These are phyloP conservation scores for Limnanthes douglasii DNA, from an alignment of 345 rosid species.

Conservation along the genomic window DNA sequence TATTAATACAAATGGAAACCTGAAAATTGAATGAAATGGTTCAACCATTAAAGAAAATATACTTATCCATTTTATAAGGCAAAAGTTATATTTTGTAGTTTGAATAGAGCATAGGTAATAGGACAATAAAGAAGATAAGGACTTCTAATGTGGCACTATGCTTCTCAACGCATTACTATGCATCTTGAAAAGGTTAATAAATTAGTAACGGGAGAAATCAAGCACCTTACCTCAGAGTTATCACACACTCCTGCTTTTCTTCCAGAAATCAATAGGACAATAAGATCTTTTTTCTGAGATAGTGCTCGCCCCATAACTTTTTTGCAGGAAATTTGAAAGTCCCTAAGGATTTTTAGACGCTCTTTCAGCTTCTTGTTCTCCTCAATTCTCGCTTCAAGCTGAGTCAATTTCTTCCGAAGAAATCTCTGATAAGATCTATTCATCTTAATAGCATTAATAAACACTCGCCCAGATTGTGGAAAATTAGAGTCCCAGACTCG, in stretches of 20 bases:
- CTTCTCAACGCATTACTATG: neutral
- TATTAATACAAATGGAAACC: no score
- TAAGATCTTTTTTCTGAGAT: conserved; percentile 61
- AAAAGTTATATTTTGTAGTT: no score
- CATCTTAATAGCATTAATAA: conserved; percentile 64
- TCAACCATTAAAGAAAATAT: no score
- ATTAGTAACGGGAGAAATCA: neutral
- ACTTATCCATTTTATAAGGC: no score
- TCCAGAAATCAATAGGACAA: conserved; percentile 49
- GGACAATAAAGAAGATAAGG: conserved; percentile 4
- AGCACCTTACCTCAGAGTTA: conserved; percentile 34
- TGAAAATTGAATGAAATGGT: no score
- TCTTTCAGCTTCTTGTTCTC: conserved; percentile 64
- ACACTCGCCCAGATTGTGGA: conserved; percentile 52
- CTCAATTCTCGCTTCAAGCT: conserved; percentile 70
- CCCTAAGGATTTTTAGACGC: conserved; percentile 52
- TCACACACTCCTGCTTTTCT: conserved; percentile 15
- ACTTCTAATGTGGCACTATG: no score
- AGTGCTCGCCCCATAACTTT: conserved; percentile 43
- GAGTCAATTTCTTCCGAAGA: conserved; percentile 40
- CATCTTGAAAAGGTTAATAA: neutral
- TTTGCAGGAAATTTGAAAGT: conserved; percentile 65
- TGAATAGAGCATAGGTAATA: no score
- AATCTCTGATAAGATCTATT: conserved; percentile 77
- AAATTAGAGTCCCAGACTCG: conserved; percentile 26